These are phyloP conservation scores for Aspergillus hancockii DNA, from an alignment of 495 filamentous ascomycete species.

Conservation along the genomic window DNA sequence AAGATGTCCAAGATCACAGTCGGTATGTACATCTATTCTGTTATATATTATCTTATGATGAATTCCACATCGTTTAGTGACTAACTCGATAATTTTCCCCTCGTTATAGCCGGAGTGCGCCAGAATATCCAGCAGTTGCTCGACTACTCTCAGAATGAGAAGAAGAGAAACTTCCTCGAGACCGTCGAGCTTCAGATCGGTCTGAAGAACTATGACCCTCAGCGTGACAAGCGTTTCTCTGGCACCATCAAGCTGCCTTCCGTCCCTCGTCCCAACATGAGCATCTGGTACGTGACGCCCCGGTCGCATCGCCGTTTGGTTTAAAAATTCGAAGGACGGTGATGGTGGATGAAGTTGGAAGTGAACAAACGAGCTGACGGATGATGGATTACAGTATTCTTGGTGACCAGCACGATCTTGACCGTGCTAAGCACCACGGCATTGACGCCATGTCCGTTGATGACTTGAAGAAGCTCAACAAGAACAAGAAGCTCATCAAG, in stretches of 20 bases:
- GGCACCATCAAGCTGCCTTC: conserved; percentile 93
- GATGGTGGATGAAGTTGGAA: neutral
- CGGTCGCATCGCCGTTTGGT: neutral
- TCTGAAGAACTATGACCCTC: conserved; percentile 99
- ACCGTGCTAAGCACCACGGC: conserved; percentile 97
- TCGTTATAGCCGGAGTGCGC: conserved; percentile 84
- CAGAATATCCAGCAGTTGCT: conserved; percentile 86
- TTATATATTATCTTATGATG: neutral
- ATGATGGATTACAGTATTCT: conserved; percentile 63
- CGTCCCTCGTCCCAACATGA: conserved; percentile 91
- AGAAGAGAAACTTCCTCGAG: conserved; percentile 99
- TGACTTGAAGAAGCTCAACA: conserved; percentile 99
- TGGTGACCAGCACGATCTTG: conserved; percentile 99
- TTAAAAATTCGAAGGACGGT: neutral
- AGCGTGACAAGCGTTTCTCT: conserved; percentile 99
- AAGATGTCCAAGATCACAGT: conserved; percentile 88
- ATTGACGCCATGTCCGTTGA: conserved; percentile 97
- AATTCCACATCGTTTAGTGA: neutral
- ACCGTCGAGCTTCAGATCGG: conserved; percentile 92
- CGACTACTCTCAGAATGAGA: conserved; percentile 91
- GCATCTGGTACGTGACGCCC: conserved; percentile 68
- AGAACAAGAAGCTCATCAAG: conserved; percentile 99
- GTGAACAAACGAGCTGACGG: conserved; percentile 15
- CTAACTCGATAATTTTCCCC: conserved; percentile 25
- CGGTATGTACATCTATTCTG: conserved; percentile 54